Conservation (phyloP, 805 yeast species). For the Ogataea nitratoaversa region DNA sequence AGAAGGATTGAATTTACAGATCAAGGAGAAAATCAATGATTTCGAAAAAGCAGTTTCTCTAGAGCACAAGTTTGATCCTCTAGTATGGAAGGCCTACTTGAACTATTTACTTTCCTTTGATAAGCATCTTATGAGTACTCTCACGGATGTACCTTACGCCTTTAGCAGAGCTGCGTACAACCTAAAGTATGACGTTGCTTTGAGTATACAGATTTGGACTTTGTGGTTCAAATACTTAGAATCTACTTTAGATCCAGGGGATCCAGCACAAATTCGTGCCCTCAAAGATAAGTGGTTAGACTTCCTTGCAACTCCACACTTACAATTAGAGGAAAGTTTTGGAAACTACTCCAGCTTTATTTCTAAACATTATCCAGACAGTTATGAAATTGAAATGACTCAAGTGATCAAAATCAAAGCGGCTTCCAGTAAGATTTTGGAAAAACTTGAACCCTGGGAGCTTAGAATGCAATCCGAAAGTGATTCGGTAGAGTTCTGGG, state of each 20-base stretch:
- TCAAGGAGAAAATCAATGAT: not conserved
- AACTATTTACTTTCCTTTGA: not conserved
- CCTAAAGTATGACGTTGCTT: constrained; percentile 7
- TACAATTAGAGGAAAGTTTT: not conserved
- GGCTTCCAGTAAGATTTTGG: constrained; percentile 28
- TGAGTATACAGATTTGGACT: not conserved
- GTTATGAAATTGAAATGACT: constrained; percentile 26
- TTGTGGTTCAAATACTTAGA: not conserved
- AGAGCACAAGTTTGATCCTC: not conserved
- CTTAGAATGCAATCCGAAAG: constrained; percentile 11
- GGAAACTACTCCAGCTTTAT: constrained; percentile 36
- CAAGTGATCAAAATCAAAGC: constrained; percentile 13
- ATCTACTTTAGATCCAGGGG: not conserved
- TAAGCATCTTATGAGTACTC: not conserved
- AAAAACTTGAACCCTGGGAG: constrained; percentile 35
- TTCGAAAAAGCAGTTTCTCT: not conserved
- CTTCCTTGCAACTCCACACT: not conserved
- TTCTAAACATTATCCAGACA: constrained; percentile 23
- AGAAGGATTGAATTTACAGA: no score
- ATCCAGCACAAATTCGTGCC: not conserved
- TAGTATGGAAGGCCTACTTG: constrained; percentile 9
- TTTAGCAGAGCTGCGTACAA: constrained; percentile 6
- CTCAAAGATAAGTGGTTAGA: not conserved
- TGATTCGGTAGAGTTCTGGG: constrained; percentile 19
- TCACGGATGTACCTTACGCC: not conserved